These are phyloP conservation scores for Jatropha curcas DNA, from an alignment of 345 rosid genomes.

Conservation along the genomic window DNA sequence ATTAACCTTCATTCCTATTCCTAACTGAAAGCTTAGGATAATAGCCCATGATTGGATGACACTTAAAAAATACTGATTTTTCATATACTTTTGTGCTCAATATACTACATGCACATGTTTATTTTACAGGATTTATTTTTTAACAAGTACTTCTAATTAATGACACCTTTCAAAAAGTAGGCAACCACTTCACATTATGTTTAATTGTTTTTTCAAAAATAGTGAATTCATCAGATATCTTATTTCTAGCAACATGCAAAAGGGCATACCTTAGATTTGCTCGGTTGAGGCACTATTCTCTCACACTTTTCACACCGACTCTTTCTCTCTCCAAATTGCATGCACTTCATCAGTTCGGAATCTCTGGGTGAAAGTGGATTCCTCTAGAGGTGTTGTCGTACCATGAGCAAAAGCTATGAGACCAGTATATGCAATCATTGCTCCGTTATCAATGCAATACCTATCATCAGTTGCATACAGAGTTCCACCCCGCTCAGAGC, in stretches of 20 bases:
- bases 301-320: background rate
- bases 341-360: constrained; percentile 94
- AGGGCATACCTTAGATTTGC: constrained; percentile 1
- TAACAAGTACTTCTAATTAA: background rate
- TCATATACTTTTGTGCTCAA: background rate
- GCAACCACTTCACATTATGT: background rate
- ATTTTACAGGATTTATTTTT: background rate
- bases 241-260: background rate
- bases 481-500: constrained; percentile 74
- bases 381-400: constrained; percentile 65
- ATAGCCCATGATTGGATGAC: background rate
- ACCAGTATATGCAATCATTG: constrained; percentile 98
- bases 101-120: no score
- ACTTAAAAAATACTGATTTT: background rate
- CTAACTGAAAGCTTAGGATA: background rate
- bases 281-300: background rate
- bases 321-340: constrained; percentile 81
- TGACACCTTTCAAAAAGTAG: background rate
- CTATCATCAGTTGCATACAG: constrained; percentile 89
- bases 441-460: constrained; percentile 93
- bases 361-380: constrained; percentile 85
- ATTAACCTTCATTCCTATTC: background rate
- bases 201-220: background rate
- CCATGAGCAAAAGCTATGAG: constrained; percentile 79
- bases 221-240: background rate